phyloP scores from a whole-genome alignment of 257 asterid species.

The Pogostemon cablin region DNA sequence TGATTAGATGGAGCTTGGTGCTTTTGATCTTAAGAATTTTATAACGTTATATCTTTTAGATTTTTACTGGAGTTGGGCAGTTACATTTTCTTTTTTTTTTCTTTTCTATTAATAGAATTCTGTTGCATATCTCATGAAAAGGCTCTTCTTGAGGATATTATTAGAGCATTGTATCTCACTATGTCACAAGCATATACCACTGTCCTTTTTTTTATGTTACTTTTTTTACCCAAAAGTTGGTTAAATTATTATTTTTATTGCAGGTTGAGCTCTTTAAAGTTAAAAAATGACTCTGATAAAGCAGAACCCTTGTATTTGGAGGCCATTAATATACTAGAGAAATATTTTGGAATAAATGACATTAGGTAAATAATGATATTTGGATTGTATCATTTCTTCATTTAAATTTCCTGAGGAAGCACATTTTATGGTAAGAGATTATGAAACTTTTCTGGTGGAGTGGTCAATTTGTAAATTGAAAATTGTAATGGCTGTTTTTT shows the following conservation, averaged over 20 bases:
- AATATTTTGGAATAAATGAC: constrained; percentile 76
- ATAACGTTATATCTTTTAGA: too few relatives aligned
- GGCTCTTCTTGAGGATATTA: constrained; percentile 21
- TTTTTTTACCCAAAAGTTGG: constrained; percentile 27
- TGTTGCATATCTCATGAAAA: constrained; percentile 26
- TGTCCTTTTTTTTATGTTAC: constrained; percentile 8
- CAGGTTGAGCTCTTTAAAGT: constrained; percentile 94
- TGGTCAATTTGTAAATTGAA: constrained; percentile 13
- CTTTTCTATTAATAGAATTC: neutral
- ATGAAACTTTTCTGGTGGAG: constrained; percentile 13
- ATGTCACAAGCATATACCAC: neutral
- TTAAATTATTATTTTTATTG: constrained; percentile 31
- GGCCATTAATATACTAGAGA: constrained; percentile 79
- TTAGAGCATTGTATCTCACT: constrained; percentile 11
- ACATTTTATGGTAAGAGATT: constrained; percentile 22
- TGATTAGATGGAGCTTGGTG: constrained; percentile 26
- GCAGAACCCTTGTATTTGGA: constrained; percentile 93
- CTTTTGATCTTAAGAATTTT: neutral
- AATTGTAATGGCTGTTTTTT: neutral
- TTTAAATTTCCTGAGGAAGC: constrained; percentile 25
- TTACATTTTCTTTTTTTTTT: neutral
- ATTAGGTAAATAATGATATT: constrained; percentile 55
- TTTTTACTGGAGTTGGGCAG: neutral
- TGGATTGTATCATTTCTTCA: constrained; percentile 21
- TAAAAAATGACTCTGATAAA: constrained; percentile 60